Evolutionary conservation across 1,284 basidiomycete genomes (phyloP), one percentile per base, ranked within the genome.

Genomic region (Tilletia horrida): DNA sequence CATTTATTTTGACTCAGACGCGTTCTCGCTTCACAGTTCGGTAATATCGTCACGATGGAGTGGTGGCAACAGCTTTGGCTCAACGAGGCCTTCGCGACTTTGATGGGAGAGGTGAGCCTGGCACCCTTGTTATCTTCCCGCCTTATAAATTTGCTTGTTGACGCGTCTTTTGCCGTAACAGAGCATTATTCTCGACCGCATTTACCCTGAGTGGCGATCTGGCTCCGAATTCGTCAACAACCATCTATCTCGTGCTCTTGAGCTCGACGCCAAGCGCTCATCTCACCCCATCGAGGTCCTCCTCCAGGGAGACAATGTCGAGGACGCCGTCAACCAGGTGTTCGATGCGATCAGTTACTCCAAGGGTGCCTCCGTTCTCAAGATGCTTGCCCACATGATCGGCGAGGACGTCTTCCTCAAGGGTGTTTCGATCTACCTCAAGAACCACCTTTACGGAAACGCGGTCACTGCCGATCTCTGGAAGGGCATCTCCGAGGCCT

Each of bases 271-370:
- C 11, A 92, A 94, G 82, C 85, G 91, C 16, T 95, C 93, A 16
- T 94, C 92, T 40, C 95, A 98, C 83, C 91, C 94, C 0, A 92
- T 98, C 77, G 93, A 98, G 83, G 92, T 97, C 23, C 89, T 90
- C 9, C 71, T 81, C 29, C 65, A 71, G 63, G 75, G 76, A 45
- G 77, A 79, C 63, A 75, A 79, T 44, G 76, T 81, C 63, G 79
- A 79, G 55, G 72, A 74, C 55, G 79, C 76, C 61, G 77, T 81
- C 70, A 77, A 77, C 71, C 77, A 81, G 72, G 74, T 79, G 47
- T 81, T 81, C 48, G 79, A 81, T 63, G 79, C 75, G 25, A 79
- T 79, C 71, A 73, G 71, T 9, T 81, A 81, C 92, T 76, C 76
- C 65, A 82, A 82, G 69, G 69, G 72, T 69, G 76, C 78, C 57